Conservation (phyloP, 177 flowering plant species). For the Telopea speciosissima region DNA sequence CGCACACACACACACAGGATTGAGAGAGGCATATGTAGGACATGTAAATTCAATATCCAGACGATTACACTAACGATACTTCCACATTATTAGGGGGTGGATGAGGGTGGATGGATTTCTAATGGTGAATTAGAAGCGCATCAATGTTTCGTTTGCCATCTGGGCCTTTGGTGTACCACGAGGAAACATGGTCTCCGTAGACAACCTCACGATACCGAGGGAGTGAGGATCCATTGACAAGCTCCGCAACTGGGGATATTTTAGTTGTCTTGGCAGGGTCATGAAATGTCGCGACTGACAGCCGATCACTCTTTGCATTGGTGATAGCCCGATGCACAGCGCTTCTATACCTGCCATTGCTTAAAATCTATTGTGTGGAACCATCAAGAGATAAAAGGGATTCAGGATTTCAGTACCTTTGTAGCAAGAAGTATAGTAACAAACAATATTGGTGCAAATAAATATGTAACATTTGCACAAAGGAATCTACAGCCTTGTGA, state of each 20-base stretch:
- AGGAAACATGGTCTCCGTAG: conserved; percentile 77
- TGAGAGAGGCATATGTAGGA: too few species aligned
- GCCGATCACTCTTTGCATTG: conserved; percentile 50
- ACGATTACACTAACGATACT: too few species aligned
- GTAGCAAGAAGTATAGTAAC: background rate
- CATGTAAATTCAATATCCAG: too few species aligned
- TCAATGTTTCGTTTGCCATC: conserved; percentile 87
- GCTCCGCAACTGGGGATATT: conserved; percentile 53
- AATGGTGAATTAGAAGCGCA: conserved; percentile 39
- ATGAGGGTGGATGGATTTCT: background rate
- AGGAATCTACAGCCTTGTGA: background rate
- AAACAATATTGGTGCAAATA: background rate
- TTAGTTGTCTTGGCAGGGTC: conserved; percentile 70
- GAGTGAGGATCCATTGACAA: conserved; percentile 32
- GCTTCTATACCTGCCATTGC: conserved; percentile 73
- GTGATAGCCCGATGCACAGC: conserved; percentile 70
- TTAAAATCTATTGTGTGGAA: conserved; percentile 49
- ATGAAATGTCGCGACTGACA: conserved; percentile 88
- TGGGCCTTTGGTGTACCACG: conserved; percentile 93
- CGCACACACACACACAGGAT: too few species aligned
- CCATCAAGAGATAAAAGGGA: background rate
- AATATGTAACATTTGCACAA: background rate
- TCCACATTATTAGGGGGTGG: too few species aligned
- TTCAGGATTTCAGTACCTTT: background rate
- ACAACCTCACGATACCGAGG: conserved; percentile 41